These are phyloP conservation scores for Saccharomycopsis phalli DNA, from an alignment of 1,139 yeast species.

Conservation along the genomic window DNA sequence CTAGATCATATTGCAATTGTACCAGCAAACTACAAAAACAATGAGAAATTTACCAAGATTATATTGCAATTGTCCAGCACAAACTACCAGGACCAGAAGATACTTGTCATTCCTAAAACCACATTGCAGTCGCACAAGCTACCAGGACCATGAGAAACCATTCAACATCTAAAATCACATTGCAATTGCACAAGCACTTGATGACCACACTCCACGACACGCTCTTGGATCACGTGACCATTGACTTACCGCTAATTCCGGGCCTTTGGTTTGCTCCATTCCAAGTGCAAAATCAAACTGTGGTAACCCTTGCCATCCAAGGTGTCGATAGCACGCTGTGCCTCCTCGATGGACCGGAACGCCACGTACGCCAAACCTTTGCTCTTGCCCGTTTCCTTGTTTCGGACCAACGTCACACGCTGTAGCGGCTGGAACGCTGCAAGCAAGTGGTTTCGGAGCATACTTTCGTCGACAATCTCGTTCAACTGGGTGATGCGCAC, in stretches of 20 bases:
- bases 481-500: constrained; percentile 89
- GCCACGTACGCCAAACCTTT: constrained; percentile 97
- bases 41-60: too few species aligned
- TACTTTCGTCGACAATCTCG: constrained; percentile 75
- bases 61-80: too few species aligned
- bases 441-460: constrained; percentile 66
- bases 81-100: too few species aligned
- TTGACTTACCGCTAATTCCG: neutral
- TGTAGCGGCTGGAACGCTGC: constrained; percentile 64
- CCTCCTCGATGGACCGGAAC: constrained; percentile 58
- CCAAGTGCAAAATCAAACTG: constrained; percentile 78
- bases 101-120: too few species aligned
- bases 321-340: constrained; percentile 68
- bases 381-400: constrained; percentile 89
- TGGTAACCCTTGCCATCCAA: constrained; percentile 91
- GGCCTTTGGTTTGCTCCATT: constrained; percentile 42
- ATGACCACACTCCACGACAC: neutral
- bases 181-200: neutral
- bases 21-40: too few species aligned
- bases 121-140: too few species aligned
- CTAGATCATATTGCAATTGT: too few species aligned
- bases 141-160: too few species aligned
- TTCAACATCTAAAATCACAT: constrained; percentile 1
- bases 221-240: neutral
- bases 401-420: constrained; percentile 79